Evolutionary conservation across 768 basidiomycete genomes (phyloP), one percentile per base, ranked within the genome.

Genomic region (Glaciozyma antarctica): DNA sequence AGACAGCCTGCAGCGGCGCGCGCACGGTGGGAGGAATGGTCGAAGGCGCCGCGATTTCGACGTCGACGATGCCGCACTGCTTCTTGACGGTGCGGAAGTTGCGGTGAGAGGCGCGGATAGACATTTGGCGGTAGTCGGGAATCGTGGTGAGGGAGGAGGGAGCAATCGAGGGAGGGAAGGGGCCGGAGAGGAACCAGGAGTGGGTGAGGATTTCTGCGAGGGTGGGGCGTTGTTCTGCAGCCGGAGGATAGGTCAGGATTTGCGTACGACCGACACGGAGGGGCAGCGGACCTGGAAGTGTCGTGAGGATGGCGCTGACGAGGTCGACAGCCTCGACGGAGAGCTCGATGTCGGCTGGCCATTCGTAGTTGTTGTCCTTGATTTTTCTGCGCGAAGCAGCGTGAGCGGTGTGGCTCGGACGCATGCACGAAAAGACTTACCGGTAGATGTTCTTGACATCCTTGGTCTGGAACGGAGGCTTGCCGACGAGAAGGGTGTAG

Each of bases 391-490:
- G 8, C 0, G n/a, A 15, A 15, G 28, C 0, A 16, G 19, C 44
- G 49, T 24, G 0, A 30, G 48, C 16, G 34, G 17, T 32, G 34
- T 62, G 34, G 13, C 41, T 24, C 44, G 28, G 2, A 24, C 5
- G 32, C 43, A 1, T 41, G 21, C 54, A 32, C 21, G 66, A 58
- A 3, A 2, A 75, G 84, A 51, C 60, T 38, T 0, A 64, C 69
- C 74, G 88, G 78, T 97, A 95, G 66, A 98, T 97, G 16, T 85
- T 85, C 77, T 97, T 95, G 73, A 98, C 91, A 60, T 98, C 92
- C 75, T 95, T 92, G 21, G 92, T 97, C 77, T 99, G 95, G 80
- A 99, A 99, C 1, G 94, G 94, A 1, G 94, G 94, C n/a, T 88
- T 85, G 17, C 95, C 95, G 41, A 97, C 81, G 41, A 94, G 80